Evolutionary conservation across 345 rosid species (phyloP).

Genomic region (Ceriops decandra): DNA sequence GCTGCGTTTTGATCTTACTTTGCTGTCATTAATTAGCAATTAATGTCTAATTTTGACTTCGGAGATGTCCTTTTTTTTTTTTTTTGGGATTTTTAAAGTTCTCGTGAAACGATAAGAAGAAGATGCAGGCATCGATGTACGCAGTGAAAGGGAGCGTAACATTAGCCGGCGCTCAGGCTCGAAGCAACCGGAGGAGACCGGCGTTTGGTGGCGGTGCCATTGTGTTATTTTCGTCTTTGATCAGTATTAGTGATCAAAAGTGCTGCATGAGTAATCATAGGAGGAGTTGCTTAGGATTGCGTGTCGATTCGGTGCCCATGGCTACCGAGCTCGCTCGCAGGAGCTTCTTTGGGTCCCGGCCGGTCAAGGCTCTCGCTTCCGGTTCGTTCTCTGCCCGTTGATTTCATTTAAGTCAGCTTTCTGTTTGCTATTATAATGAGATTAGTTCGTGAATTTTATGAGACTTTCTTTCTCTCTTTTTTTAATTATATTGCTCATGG

Average conservation of each 20-base stretch:
- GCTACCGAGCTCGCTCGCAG: conserved; percentile 63
- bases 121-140: conserved; percentile 50
- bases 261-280: conserved; percentile 23
- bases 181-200: conserved; percentile 22
- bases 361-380: conserved; percentile 58
- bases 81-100: too few species aligned
- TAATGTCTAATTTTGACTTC: too few species aligned
- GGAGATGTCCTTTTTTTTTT: too few species aligned
- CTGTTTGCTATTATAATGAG: too few species aligned
- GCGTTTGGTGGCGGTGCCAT: conserved; percentile 1
- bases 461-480: background rate
- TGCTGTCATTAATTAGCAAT: too few species aligned
- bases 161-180: conserved; percentile 30
- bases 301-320: conserved; percentile 40
- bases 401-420: too few species aligned
- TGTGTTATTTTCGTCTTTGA: conserved; percentile 7
- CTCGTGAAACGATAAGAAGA: background rate
- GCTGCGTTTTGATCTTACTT: too few species aligned
- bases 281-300: conserved; percentile 35
- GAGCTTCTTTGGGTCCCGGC: conserved; percentile 35
- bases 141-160: conserved; percentile 38
- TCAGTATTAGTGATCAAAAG: conserved; percentile 1
- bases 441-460: too few species aligned
- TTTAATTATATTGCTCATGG: conserved; percentile 25
- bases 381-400: conserved; percentile 40